Evolutionary conservation across 345 rosid species (phyloP), one percentile per base, ranked within the genome.

Genomic region (Geranium brycei): DNA sequence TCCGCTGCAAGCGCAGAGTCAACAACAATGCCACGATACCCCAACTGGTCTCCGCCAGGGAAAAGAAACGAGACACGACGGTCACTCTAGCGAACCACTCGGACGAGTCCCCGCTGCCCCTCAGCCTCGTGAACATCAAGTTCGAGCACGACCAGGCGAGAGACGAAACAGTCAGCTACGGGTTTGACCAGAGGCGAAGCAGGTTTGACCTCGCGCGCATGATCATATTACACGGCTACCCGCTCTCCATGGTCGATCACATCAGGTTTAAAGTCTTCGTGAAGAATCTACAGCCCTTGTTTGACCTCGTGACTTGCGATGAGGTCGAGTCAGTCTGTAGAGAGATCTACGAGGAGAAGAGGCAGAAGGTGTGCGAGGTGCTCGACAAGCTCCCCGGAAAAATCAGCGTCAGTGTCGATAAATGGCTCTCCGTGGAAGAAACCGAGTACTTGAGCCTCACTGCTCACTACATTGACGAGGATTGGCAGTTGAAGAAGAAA

Each of bases 341-440:
- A 79, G 91, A 89, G 71, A 89, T 89, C 17, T 83, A 83, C 60
- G 76, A 69, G 0, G 85, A 87, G 66, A 89, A 87, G 79, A 85
- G 78, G 67, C 86, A 83, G 18, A 85, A 79, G 75, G 78, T 87
- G 7, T 85, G 62, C 11, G 91, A 87, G 64, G 74, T 71, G 13
- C 68, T 85, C 72, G 95, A 85, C 76, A 89, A 85, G 75, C 78
- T 87, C 57, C 89, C 84, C 57, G 91, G 96, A 1, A 89, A 87
- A 78, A 78, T 85, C 62, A 80, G 88, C 72, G 64, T 89, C 31
- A 73, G 83, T 62, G 85, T 79, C 12, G 82, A 82, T 76, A 59
- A 73, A 51, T 85, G 96, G 89, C 68, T 67, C 65, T 77, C 81
- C 71, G 64, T 72, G 3, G 84, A 77, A 53, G 83, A 75, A 72